Evolutionary conservation across 352 stramenopile genomes (phyloP).

Genomic region (Globisporangium viniferum): DNA sequence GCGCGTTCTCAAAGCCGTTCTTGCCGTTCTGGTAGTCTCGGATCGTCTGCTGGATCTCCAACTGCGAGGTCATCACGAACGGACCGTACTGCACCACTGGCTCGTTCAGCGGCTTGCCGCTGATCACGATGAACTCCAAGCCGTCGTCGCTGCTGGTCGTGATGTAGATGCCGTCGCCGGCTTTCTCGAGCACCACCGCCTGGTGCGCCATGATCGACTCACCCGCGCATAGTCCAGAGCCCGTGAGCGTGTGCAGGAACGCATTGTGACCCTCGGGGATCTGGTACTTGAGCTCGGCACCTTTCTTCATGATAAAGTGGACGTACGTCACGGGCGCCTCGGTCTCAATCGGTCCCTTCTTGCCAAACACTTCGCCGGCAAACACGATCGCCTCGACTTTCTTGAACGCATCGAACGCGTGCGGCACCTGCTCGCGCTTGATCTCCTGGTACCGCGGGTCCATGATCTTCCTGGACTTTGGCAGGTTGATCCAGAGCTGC

Average conservation of each 20-base stretch:
- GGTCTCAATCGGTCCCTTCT: conserved; percentile 23
- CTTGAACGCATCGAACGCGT: conserved; percentile 11
- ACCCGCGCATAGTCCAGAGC: conserved; percentile 2
- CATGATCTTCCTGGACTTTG: conserved; percentile 21
- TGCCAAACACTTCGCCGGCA: conserved; percentile 24
- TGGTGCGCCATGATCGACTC: conserved; percentile 7
- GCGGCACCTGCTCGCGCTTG: conserved; percentile 16
- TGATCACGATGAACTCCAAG: conserved; percentile 61
- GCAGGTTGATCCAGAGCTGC: conserved; percentile 34
- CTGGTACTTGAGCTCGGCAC: conserved; percentile 15
- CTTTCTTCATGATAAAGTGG: conserved; percentile 22
- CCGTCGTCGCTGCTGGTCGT: conserved; percentile 24
- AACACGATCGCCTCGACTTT: conserved; percentile 27
- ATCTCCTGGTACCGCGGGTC: conserved; percentile 33
- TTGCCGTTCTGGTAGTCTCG: conserved; percentile 46
- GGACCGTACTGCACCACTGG: conserved; percentile 64
- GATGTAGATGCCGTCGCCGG: conserved; percentile 48
- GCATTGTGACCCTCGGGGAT: conserved; percentile 21
- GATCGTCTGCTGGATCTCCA: conserved; percentile 55
- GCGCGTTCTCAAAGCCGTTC: conserved; percentile 70
- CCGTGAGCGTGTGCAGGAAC: conserved; percentile 23
- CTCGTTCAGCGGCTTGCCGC: conserved; percentile 55
- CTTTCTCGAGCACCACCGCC: conserved; percentile 42
- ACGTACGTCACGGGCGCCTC: conserved; percentile 29
- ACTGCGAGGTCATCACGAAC: conserved; percentile 67